phyloP scores from a whole-genome alignment of 768 basidiomycete genomes.

The Amanita jacksonii region DNA sequence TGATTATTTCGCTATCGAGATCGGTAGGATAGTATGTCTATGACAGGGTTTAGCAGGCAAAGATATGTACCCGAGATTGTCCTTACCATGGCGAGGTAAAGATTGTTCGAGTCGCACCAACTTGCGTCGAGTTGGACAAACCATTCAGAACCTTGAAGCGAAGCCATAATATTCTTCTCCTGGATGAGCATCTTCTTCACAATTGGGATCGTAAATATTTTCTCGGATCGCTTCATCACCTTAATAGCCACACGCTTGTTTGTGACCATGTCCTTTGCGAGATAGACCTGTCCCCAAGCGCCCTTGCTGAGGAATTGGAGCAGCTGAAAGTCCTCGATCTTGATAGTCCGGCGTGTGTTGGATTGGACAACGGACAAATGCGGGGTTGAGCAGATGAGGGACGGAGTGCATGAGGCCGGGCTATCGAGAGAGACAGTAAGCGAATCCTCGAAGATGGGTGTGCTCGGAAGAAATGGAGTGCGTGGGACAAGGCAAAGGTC shows the following conservation, averaged over 20 bases:
- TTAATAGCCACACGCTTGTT: slow-evolving; percentile 19
- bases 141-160: slow-evolving; percentile 4
- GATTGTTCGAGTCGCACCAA: slow-evolving; percentile 12
- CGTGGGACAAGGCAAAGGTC: not conserved
- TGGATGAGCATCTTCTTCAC: slow-evolving; percentile 13
- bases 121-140: slow-evolving; percentile 11
- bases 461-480: slow-evolving; percentile 3
- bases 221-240: slow-evolving; percentile 17
- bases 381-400: slow-evolving; percentile 3
- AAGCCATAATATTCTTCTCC: slow-evolving; percentile 7
- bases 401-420: not conserved
- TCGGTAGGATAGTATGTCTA: slow-evolving; percentile 22
- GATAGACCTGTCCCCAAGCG: slow-evolving; percentile 19
- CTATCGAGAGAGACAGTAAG: not conserved
- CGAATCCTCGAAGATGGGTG: slow-evolving; percentile 5
- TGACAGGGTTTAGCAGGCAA: not conserved
- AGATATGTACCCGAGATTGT: not conserved
- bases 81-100: slow-evolving; percentile 12
- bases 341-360: not conserved
- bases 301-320: slow-evolving; percentile 22
- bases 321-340: not conserved
- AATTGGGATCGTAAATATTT: slow-evolving; percentile 15
- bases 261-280: slow-evolving; percentile 17
- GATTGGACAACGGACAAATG: not conserved
- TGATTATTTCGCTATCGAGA: slow-evolving; percentile 21